Base-by-base conservation (phyloP, 176 grass and related monocot species). In the Musa schizocarpa region DNA sequence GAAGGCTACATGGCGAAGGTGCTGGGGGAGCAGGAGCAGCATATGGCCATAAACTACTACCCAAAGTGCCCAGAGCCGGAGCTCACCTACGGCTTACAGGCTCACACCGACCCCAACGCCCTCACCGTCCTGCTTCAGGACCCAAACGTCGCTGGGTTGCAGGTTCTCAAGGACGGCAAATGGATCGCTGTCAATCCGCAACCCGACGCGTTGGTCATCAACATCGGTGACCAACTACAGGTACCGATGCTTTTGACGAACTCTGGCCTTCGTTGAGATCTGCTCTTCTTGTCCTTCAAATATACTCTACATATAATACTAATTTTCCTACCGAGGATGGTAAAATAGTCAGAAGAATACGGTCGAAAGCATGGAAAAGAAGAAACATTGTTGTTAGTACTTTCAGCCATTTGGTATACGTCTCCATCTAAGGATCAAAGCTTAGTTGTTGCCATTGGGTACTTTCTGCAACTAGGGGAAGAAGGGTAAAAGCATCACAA, bases 11-110 rank as follows among this genome's bases (percentile, higher is more conserved):
- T 96, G 50, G 50, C 70, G 69, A 62, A 74, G 21, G 81, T 77
- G 23, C 14, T 96, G 23, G 92, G 92, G 0, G 80, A 96, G 59
- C 88, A 85, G 79, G 86, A 96, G 51, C 92, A 96, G 50, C 92
- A 96, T 82, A 91, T 96, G 92, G 88, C 92, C 0, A 78, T 96
- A 4, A 96, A 96, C 76, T 96, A 87, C 92, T 96, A 96, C 70
- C 92, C 92, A 1, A 76, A 50, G 77, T 96, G 92, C 73, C 92
- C 92, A 0, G 69, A 72, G 76, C 92, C 92, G 1, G 88, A 96
- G 78, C 80, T 96, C 74, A 96, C 92, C 19, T 96, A 81, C 26
- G 92, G 92, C 2, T 83, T 96, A 19, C 92, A 83, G 1, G 83
- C 92, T 12, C 92, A 96, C 83, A 96, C 88, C 3, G 92, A 96